Base-by-base conservation (phyloP, 1,284 basidiomycete genomes). In the Omphalotus olearius region DNA sequence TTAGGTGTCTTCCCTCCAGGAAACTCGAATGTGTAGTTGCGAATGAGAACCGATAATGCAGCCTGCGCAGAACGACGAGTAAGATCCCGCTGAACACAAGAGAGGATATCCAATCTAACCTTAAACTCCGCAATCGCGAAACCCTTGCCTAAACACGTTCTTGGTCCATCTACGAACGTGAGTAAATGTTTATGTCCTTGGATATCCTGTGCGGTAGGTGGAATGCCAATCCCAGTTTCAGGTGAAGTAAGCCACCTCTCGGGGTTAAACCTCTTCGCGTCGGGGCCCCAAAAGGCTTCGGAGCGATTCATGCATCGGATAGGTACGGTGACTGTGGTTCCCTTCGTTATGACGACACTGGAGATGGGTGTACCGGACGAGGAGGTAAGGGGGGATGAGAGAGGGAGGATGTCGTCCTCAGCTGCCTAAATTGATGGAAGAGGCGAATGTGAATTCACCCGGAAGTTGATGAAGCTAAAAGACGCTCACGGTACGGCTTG, bases 351-450 rank as follows among this genome's bases (percentile, higher is more conserved):
- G 1, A 67, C 54, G 40, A 83, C 62, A 28, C 67, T 66, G 3
- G 46, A 38, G 54, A 0, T 78, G 79, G 0, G 66, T 58, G 3
- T 60, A 50, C 0, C 72, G 73, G 6, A 56, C 59, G 26, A 80
- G 53, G 1, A 77, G 28, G 28, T 16, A 14, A 52, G 26, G 9
- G 51, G 51, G 14, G 26, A 14, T n/a, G 51, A 52, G 49, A 83
- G 69, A 0, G 79, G 82, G 17, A 84, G 71, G 1, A 80, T 59
- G 50, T 83, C 79, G 56, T 82, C 78, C 66, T 79, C 62, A 20
- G 64, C 53, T 0, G 62, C 79, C 76, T 66, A 17, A 64, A 62
- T 26, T 62, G 51, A 35, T 33, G 40, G 11, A 25, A 43, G 6
- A n/a, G 18, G 18, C 7, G 13, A 16, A 26, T 37, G 45, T 6